Evolutionary conservation across 1,284 basidiomycete species (phyloP).

Genomic region (Puccinia triticina): DNA sequence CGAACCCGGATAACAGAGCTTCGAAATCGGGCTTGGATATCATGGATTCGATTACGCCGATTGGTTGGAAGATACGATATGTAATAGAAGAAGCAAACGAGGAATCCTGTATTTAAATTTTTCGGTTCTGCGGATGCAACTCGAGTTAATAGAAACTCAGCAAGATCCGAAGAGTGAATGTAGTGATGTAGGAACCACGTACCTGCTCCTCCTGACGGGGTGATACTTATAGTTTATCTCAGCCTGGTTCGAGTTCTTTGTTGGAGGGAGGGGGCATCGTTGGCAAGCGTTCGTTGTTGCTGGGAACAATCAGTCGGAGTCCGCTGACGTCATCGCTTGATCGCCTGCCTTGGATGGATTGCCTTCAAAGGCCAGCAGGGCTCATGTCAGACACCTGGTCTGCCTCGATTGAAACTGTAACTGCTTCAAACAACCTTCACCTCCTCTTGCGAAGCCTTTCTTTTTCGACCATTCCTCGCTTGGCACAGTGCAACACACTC

Average conservation of each 20-base stretch:
- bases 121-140: not conserved
- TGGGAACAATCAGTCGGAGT: not conserved
- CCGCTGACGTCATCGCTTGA: slow-evolving; percentile 28
- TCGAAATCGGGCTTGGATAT: not conserved
- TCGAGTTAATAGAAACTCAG: not conserved
- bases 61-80: not conserved
- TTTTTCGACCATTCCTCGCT: too few relatives aligned
- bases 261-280: not conserved
- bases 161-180: not conserved
- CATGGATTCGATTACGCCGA: not conserved
- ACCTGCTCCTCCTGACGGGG: not conserved
- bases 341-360: not conserved
- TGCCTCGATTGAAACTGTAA: not conserved
- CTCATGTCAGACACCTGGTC: too few relatives aligned
- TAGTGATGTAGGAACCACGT: not conserved
- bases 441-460: too few relatives aligned
- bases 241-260: not conserved
- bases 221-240: not conserved
- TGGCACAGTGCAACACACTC: too few relatives aligned
- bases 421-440: too few relatives aligned
- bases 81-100: not conserved
- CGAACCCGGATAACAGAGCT: slow-evolving; percentile 14
- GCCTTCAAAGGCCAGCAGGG: too few relatives aligned
- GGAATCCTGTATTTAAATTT: not conserved
- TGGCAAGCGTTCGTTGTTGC: not conserved